Conservation (phyloP, 2,329 filamentous ascomycete species). For the Dactylellina leptospora region DNA sequence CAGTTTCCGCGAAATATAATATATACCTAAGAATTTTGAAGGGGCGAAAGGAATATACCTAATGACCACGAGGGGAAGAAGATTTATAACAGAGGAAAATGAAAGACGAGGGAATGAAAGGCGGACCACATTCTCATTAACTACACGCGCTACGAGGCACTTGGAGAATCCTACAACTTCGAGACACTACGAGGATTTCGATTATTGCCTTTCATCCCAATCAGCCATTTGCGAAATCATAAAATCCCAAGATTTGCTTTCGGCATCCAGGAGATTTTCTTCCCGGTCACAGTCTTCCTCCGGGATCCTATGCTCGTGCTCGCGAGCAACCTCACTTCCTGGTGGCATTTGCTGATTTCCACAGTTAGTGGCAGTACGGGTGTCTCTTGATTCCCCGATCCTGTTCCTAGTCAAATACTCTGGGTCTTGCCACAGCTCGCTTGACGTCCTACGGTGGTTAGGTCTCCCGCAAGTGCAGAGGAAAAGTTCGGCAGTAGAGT, state of each 20-base stretch:
- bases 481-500: conserved; percentile 48
- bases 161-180: too few relatives aligned
- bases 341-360: neutral
- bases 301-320: neutral
- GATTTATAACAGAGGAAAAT: too few relatives aligned
- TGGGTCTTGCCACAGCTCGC: neutral
- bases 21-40: too few relatives aligned
- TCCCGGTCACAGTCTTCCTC: neutral
- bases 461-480: conserved; percentile 47
- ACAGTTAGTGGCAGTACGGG: neutral
- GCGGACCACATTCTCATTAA: too few relatives aligned
- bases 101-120: too few relatives aligned
- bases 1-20: too few relatives aligned
- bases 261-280: conserved; percentile 30
- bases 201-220: too few relatives aligned
- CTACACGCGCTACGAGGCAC: too few relatives aligned
- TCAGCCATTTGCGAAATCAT: conserved; percentile 50
- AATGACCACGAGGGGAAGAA: too few relatives aligned
- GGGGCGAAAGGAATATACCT: too few relatives aligned
- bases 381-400: neutral
- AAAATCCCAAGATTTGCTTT: conserved; percentile 51
- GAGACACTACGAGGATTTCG: too few relatives aligned
- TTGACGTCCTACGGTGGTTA: conserved; percentile 14
- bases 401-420: neutral
- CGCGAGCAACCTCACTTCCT: neutral